Percentiles rank a stretch among this genome's conserved stretches.
Evolutionary conservation across 768 basidiomycete genomes (phyloP).

Genomic region (Daedaleopsis nitida): DNA sequence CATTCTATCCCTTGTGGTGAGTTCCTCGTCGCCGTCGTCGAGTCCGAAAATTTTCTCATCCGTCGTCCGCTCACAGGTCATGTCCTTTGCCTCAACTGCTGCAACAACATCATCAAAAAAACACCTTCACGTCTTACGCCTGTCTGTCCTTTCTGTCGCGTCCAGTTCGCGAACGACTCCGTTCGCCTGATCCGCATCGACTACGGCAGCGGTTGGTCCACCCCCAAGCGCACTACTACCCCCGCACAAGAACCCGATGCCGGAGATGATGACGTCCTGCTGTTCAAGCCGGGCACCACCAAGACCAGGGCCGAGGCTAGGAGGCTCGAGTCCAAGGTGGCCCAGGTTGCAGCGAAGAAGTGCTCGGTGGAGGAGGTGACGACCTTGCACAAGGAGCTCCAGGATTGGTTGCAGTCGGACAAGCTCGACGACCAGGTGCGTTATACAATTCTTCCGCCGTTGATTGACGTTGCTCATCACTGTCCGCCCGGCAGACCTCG

Average conservation of each 20-base stretch:
- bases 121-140: constrained; percentile 69
- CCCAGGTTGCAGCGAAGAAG: constrained; percentile 79
- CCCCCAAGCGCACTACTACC: constrained; percentile 57
- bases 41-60: constrained; percentile 29
- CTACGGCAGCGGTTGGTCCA: constrained; percentile 67
- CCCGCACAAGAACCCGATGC: constrained; percentile 48
- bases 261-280: constrained; percentile 32
- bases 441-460: constrained; percentile 16
- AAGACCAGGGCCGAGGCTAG: constrained; percentile 55
- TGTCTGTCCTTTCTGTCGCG: constrained; percentile 84
- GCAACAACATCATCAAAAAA: constrained; percentile 82
- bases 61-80: constrained; percentile 54
- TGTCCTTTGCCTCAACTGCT: constrained; percentile 76
- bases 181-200: constrained; percentile 82
- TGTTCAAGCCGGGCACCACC: constrained; percentile 25
- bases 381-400: constrained; percentile 74
- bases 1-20: constrained; percentile 83
- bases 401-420: constrained; percentile 70
- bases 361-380: constrained; percentile 87
- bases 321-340: constrained; percentile 76
- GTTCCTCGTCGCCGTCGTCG: constrained; percentile 28
- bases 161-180: constrained; percentile 64
- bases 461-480: constrained; percentile 4
- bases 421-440: constrained; percentile 67
- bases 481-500: constrained; percentile 45